Conservation (phyloP, 179 eudicot genomes). For the Heliamphora pulchella region DNA sequence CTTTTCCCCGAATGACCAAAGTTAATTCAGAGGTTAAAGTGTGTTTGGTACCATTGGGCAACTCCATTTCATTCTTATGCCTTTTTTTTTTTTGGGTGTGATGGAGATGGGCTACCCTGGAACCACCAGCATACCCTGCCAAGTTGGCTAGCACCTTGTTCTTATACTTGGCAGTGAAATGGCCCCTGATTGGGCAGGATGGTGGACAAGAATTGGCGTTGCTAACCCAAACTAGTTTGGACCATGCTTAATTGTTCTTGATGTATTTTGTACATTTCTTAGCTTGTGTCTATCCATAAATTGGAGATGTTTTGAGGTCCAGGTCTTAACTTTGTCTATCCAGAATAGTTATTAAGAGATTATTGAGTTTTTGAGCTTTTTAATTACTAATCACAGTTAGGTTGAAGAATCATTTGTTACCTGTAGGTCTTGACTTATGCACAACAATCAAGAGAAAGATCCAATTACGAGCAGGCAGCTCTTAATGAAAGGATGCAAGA, state of each 20-base stretch:
- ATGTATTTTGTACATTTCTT: background rate
- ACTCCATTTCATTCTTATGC: no score
- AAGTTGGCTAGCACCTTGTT: background rate
- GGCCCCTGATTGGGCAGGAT: background rate
- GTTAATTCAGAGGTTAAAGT: background rate
- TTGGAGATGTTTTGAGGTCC: background rate
- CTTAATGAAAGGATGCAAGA: conserved; percentile 92
- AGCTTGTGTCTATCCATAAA: background rate
- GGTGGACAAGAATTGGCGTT: background rate
- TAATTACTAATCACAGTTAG: background rate
- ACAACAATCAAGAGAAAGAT: conserved; percentile 86
- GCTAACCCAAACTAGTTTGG: background rate
- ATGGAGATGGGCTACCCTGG: background rate
- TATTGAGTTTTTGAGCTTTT: conserved; percentile 20
- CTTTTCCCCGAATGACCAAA: background rate
- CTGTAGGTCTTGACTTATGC: conserved; percentile 86
- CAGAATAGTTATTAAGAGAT: background rate
- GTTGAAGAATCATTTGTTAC: conserved; percentile 8
- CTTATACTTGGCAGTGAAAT: background rate
- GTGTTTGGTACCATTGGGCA: background rate
- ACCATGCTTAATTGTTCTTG: background rate
- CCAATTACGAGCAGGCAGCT: conserved; percentile 93
- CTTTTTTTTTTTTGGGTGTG: no score
- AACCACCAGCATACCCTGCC: no score
- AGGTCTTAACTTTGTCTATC: conserved; percentile 38